phyloP scores from a whole-genome alignment of 257 asterid species.

The Lavandula angustifolia region DNA sequence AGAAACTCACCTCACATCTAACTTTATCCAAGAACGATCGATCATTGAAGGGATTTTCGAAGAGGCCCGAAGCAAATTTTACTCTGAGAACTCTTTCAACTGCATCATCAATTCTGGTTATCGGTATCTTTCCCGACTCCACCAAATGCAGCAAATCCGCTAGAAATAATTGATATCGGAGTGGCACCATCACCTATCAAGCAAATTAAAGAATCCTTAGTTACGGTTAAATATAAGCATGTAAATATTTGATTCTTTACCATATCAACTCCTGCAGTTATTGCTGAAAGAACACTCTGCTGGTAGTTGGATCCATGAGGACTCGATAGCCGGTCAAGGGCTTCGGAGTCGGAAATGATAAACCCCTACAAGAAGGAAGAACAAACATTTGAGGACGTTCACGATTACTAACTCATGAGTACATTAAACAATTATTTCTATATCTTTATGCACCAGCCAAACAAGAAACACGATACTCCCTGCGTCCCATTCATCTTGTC shows the following conservation, averaged over 20 bases:
- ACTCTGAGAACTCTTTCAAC: constrained; percentile 83
- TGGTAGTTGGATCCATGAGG: constrained; percentile 71
- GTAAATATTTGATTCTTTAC: constrained; percentile 34
- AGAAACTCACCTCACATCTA: constrained; percentile 61
- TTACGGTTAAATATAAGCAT: background rate
- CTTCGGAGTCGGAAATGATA: constrained; percentile 81
- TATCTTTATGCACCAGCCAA: too few relatives aligned
- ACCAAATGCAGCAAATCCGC: constrained; percentile 58
- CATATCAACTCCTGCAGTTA: constrained; percentile 85
- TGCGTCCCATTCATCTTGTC: too few relatives aligned
- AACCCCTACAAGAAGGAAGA: constrained; percentile 54
- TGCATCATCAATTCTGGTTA: constrained; percentile 79
- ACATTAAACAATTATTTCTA: background rate
- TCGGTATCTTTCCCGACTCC: constrained; percentile 64
- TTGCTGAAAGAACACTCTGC: constrained; percentile 60
- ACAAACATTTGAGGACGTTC: background rate
- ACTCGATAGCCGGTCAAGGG: constrained; percentile 66
- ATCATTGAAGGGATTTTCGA: constrained; percentile 68
- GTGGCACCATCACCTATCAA: constrained; percentile 81
- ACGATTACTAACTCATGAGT: background rate
- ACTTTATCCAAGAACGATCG: constrained; percentile 55
- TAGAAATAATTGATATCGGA: constrained; percentile 59
- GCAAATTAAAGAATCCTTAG: constrained; percentile 19
- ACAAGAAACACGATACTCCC: too few relatives aligned
- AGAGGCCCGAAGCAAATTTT: constrained; percentile 74